Percentiles rank a stretch among this genome's conserved stretches.
These are phyloP conservation scores for Picochlorum sp. DNA, from an alignment of 139 green algal genomes.

Conservation along the genomic window DNA sequence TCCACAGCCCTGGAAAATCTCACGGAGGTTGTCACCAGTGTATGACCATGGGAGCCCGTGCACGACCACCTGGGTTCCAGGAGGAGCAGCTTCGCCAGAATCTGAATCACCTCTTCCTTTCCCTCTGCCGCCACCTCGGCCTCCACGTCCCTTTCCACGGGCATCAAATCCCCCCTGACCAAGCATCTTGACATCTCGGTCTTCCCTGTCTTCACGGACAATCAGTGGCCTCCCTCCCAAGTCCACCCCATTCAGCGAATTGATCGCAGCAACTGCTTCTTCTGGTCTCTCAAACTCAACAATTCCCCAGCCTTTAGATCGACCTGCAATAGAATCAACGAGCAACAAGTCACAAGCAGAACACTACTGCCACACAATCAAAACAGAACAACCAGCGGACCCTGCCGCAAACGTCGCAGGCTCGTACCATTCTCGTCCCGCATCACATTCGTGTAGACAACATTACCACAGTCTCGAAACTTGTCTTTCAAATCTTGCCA, in stretches of 20 bases:
- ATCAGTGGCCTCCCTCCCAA: conserved; percentile 77
- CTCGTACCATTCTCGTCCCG: conserved; percentile 61
- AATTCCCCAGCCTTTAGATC: conserved; percentile 86
- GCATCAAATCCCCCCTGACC: conserved; percentile 10
- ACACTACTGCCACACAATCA: neutral
- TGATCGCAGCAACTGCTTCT: conserved; percentile 62
- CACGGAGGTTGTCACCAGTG: conserved; percentile 66
- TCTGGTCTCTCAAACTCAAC: conserved; percentile 80
- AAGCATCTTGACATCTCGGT: conserved; percentile 81
- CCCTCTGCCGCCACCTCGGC: neutral
- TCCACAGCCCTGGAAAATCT: conserved; percentile 57
- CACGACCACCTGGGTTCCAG: conserved; percentile 65
- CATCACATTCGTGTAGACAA: conserved; percentile 88
- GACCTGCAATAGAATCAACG: conserved; percentile 31
- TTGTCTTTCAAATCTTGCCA: conserved; percentile 90
- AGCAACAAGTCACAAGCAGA: neutral
- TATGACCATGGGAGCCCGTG: conserved; percentile 84
- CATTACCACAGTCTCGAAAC: conserved; percentile 70
- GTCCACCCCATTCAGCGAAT: conserved; percentile 67
- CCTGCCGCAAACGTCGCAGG: neutral
- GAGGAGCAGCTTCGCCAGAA: neutral
- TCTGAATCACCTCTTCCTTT: neutral
- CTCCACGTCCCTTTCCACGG: neutral
- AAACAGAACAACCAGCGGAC: neutral
- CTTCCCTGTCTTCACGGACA: conserved; percentile 87